Conservation (phyloP, 2,329 filamentous ascomycete genomes). For the Penicillium hordei region DNA sequence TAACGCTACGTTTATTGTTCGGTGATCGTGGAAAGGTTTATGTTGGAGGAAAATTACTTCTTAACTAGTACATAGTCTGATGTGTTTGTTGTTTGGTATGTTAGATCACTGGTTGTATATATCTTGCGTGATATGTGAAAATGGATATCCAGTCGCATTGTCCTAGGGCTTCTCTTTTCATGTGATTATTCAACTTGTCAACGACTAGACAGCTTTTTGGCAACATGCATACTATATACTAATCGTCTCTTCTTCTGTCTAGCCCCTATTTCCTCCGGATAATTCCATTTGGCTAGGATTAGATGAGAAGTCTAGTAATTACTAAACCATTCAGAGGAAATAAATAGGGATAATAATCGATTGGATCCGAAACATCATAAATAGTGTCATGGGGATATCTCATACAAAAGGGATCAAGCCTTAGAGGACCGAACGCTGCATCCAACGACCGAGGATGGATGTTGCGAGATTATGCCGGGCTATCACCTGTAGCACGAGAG, state of each 20-base stretch:
- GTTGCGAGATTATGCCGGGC: background rate
- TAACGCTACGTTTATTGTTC: constrained; percentile 35
- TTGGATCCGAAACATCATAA: background rate
- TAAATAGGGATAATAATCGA: background rate
- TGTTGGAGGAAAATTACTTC: background rate
- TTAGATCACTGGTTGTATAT: background rate
- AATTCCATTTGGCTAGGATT: no score
- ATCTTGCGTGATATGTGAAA: background rate
- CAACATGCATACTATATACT: no score
- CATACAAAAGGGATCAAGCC: background rate
- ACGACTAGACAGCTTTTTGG: background rate
- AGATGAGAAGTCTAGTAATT: background rate
- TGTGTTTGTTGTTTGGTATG: background rate
- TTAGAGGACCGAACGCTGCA: background rate
- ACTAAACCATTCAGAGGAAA: background rate
- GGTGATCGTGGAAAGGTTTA: background rate
- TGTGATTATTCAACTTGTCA: no score
- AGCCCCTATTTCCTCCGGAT: background rate
- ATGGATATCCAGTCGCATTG: background rate
- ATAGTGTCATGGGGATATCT: background rate
- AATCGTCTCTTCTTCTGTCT: background rate
- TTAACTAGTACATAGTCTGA: background rate
- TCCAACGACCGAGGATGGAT: background rate
- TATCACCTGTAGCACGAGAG: background rate
- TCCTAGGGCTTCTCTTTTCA: background rate